phyloP scores from a whole-genome alignment of 2,329 filamentous ascomycete genomes.

The Gnomoniopsis smithogilvyi region DNA sequence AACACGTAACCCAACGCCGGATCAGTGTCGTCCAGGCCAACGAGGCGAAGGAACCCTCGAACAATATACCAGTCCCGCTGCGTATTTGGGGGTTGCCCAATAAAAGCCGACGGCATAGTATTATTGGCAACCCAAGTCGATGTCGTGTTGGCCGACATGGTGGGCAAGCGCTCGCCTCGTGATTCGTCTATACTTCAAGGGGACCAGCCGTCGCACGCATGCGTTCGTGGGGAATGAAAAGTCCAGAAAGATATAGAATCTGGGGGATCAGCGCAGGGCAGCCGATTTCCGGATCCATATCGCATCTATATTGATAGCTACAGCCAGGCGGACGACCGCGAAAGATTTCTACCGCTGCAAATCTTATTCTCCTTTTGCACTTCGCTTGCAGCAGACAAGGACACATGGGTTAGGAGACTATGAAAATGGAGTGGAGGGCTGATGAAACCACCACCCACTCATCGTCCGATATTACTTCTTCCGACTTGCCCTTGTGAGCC shows the following conservation, averaged over 20 bases:
- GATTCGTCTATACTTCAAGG: background rate
- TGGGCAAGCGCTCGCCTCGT: background rate
- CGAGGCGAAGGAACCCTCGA: constrained; percentile 23
- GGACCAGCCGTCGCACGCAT: background rate
- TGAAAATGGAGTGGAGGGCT: background rate
- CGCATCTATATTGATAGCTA: background rate
- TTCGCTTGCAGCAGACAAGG: background rate
- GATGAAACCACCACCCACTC: background rate
- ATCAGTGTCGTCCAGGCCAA: constrained; percentile 20
- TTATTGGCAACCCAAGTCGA: background rate
- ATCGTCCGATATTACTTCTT: background rate
- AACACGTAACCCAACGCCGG: constrained; percentile 20
- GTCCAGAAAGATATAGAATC: background rate
- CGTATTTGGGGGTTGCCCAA: constrained; percentile 19
- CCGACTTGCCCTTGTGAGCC: background rate
- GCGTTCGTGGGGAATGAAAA: background rate
- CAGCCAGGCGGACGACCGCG: background rate
- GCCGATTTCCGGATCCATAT: background rate
- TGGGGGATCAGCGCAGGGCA: background rate
- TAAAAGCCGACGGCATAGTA: background rate
- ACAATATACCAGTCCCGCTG: constrained; percentile 28
- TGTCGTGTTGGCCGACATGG: constrained; percentile 5
- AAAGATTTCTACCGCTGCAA: background rate
- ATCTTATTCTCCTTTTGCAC: background rate
- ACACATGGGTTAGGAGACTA: background rate